A percentile compares a stretch with the other conserved stretches of the same genome.
phyloP scores from a whole-genome alignment of 1,284 basidiomycete genomes.

The Trichosporon asahii region DNA sequence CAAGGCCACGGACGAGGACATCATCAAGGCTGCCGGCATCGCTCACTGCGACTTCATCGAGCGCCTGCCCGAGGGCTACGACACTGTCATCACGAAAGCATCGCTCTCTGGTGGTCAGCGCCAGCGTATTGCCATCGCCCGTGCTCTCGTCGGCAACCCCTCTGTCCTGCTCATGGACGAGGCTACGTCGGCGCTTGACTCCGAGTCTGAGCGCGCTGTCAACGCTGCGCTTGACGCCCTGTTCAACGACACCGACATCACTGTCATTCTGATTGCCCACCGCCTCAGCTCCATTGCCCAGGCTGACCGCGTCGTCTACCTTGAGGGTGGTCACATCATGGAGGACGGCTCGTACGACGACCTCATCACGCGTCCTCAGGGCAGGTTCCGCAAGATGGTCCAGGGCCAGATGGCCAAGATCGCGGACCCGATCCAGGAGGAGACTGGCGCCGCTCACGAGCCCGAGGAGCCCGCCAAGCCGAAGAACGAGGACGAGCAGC shows the following conservation, averaged over 20 bases:
- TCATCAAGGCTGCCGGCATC: slow-evolving; percentile 40
- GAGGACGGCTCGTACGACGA: slow-evolving; percentile 55
- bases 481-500: not conserved
- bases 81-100: slow-evolving; percentile 50
- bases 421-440: slow-evolving; percentile 34
- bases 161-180: slow-evolving; percentile 53
- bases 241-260: slow-evolving; percentile 53
- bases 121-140: slow-evolving; percentile 56
- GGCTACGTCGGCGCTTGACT: slow-evolving; percentile 46
- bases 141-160: slow-evolving; percentile 54
- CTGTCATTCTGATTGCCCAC: slow-evolving; percentile 56
- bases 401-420: slow-evolving; percentile 48
- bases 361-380: slow-evolving; percentile 43
- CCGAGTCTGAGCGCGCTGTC: slow-evolving; percentile 45
- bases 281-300: slow-evolving; percentile 55
- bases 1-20: slow-evolving; percentile 39
- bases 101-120: slow-evolving; percentile 53
- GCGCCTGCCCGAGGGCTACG: slow-evolving; percentile 45
- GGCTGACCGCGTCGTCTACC: slow-evolving; percentile 53
- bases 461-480: not conserved
- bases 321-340: slow-evolving; percentile 53
- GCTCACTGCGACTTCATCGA: slow-evolving; percentile 51
- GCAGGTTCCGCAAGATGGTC: slow-evolving; percentile 50
- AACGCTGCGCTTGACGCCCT: slow-evolving; percentile 54
- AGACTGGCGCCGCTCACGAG: slow-evolving; percentile 2